Base-by-base conservation (phyloP, 2,329 filamentous ascomycete genomes). In the Penicillium sp. region DNA sequence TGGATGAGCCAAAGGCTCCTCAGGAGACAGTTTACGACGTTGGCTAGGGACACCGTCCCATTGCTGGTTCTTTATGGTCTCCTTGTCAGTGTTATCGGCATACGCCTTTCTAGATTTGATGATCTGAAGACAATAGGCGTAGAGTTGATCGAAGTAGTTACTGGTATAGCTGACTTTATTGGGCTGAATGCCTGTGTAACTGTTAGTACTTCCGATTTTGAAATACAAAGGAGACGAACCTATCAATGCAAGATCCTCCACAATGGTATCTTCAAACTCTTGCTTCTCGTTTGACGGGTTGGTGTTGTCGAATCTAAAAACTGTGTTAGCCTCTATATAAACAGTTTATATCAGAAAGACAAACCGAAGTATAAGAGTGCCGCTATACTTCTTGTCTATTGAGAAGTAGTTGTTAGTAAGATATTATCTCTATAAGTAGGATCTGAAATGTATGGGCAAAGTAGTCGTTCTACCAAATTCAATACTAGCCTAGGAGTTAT, bases 221-320 rank as follows among this genome's bases (percentile, higher is more conserved):
- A 40, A 13, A 40, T 19, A 21, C 10, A 40, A 40, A 21, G 10
- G 19, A 19, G 38, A 40, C 38, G 10, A 19, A 40, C 19, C 93
- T 83, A 99, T 91, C 53, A 97, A 83, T 50, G 87, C 86, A 49
- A 97, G 84, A 75, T 99, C 94, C 78, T 96, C 89, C 38, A 96
- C 81, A 60, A 99, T 97, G 7, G 92, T 84, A 76, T 97, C 92
- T 73, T 97, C 88, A 74, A 88, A 99, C 78, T 97, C 94, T 73
- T 93, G 87, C 80, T 96, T 97, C 82, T 99, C 94, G 75, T 97
- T 97, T 59, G 89, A 87, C 7, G 94, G 94, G 77, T 99, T 99
- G 55, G 94, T 99, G 72, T 99, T 94, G 72, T 99, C 94, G 70
- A 99, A 94, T 58, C 58, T 60, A 50, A 97, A 23, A 1, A 23